phyloP scores from a whole-genome alignment of 2,329 filamentous ascomycete species.

The Pseudogymnoascus sp. region DNA sequence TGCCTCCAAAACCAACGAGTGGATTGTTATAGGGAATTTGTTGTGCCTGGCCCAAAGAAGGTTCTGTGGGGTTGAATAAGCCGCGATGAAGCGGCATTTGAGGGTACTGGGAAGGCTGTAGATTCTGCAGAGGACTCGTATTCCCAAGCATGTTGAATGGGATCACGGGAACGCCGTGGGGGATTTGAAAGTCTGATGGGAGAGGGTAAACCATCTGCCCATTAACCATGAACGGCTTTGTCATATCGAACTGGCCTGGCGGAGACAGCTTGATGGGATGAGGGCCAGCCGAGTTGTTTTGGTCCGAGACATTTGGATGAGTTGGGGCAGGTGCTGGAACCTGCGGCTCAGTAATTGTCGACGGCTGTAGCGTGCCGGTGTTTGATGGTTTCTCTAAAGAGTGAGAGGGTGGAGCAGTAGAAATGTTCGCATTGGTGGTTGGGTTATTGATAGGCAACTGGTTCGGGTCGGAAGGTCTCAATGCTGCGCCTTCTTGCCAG shows the following conservation, averaged over 20 bases:
- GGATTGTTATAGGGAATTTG: background rate
- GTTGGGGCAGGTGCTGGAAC: background rate
- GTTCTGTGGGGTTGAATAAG: background rate
- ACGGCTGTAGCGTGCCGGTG: background rate
- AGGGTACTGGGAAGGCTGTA: conserved; percentile 12
- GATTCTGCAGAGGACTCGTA: conserved; percentile 12
- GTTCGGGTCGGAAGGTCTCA: background rate
- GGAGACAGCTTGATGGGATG: conserved; percentile 27
- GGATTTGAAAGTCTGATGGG: conserved; percentile 20
- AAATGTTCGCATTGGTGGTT: conserved; percentile 3
- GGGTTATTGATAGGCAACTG: conserved; percentile 1
- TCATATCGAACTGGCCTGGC: conserved; percentile 27
- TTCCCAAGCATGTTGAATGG: conserved; percentile 23
- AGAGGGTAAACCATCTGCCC: conserved; percentile 27
- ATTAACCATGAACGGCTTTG: conserved; percentile 23
- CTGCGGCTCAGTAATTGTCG: background rate
- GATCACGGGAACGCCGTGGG: conserved; percentile 19
- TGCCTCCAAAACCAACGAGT: background rate
- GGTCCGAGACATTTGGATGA: background rate
- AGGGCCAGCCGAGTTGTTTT: conserved; percentile 5
- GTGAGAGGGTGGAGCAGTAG: background rate
- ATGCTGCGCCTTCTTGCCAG: background rate
- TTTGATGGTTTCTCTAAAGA: background rate
- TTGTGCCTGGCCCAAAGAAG: background rate
- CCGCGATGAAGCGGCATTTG: conserved; percentile 5